phyloP scores from a whole-genome alignment of 1,139 yeast genomes.

The Yamadazyma pseudoaaseri region DNA sequence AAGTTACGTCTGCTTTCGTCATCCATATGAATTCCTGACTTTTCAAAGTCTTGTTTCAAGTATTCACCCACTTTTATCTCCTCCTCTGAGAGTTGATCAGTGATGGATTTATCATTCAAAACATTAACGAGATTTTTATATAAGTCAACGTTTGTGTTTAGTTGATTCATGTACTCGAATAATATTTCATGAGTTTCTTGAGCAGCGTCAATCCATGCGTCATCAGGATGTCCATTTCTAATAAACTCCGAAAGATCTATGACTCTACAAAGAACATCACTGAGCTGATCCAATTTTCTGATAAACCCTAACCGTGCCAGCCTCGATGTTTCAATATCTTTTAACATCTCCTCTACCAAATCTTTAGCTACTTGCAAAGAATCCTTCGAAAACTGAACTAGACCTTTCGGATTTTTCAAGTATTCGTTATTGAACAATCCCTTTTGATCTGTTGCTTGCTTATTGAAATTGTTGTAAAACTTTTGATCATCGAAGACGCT shows the following conservation, averaged over 20 bases:
- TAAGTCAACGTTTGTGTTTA: constrained; percentile 80
- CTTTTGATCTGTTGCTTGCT: constrained; percentile 9
- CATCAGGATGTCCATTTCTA: constrained; percentile 82
- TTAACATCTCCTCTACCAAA: constrained; percentile 55
- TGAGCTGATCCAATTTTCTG: constrained; percentile 72
- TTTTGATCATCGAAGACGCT: constrained; percentile 47
- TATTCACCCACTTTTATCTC: constrained; percentile 82
- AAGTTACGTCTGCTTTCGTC: constrained; percentile 65
- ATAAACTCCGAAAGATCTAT: constrained; percentile 94
- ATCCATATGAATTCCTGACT: constrained; percentile 87
- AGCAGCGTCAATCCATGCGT: constrained; percentile 72
- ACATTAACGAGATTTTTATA: constrained; percentile 59
- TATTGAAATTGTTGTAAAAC: constrained; percentile 38
- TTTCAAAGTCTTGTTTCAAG: constrained; percentile 79
- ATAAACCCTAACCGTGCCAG: constrained; percentile 56
- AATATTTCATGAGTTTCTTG: constrained; percentile 84
- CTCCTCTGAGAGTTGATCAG: constrained; percentile 52
- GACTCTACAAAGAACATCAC: constrained; percentile 87
- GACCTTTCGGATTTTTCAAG: constrained; percentile 67
- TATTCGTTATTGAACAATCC: constrained; percentile 79
- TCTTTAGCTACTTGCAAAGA: constrained; percentile 64
- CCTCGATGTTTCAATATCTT: constrained; percentile 36
- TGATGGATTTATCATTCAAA: constrained; percentile 42
- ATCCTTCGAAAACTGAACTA: constrained; percentile 61
- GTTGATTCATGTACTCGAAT: constrained; percentile 91